phyloP scores from a whole-genome alignment of 768 basidiomycete genomes.

The Fistulinella prunicolor region DNA sequence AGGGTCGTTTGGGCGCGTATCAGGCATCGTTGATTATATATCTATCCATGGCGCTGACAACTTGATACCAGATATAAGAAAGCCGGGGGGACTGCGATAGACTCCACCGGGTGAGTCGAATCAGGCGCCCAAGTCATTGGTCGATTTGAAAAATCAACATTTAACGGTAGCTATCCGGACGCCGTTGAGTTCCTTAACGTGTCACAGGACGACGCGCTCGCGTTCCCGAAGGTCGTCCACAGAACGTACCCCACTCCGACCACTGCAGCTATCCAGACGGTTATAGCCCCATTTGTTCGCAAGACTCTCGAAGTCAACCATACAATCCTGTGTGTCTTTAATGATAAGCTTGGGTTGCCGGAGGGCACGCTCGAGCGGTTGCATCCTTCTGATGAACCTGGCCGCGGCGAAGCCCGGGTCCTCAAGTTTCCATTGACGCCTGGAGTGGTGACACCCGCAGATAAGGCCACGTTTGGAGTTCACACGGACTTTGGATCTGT shows the following conservation, averaged over 20 bases:
- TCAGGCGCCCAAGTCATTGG: background rate
- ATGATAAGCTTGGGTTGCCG: conserved; percentile 52
- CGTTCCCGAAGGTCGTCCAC: conserved; percentile 51
- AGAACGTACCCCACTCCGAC: conserved; percentile 57
- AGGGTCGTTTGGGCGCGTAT: conserved; percentile 36
- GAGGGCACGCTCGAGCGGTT: conserved; percentile 41
- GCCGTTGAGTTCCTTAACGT: conserved; percentile 63
- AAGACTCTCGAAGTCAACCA: conserved; percentile 57
- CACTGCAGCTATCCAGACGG: conserved; percentile 45
- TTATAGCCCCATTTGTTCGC: conserved; percentile 53
- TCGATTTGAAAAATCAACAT: background rate
- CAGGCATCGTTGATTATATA: background rate
- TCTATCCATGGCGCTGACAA: background rate
- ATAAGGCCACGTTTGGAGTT: conserved; percentile 48
- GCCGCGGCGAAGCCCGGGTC: conserved; percentile 55
- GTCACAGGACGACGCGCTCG: conserved; percentile 64
- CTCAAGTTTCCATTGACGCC: conserved; percentile 47
- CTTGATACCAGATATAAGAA: conserved; percentile 50
- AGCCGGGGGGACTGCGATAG: conserved; percentile 57
- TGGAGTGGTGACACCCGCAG: conserved; percentile 18
- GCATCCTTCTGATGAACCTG: conserved; percentile 46
- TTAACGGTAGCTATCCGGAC: conserved; percentile 36
- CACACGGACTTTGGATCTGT: conserved; percentile 73
- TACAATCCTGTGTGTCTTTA: conserved; percentile 53
- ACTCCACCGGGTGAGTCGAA: conserved; percentile 45